Evolutionary conservation across 768 basidiomycete species (phyloP), one percentile per base, ranked within the genome.

Genomic region (Macrolepiota dolichaula): DNA sequence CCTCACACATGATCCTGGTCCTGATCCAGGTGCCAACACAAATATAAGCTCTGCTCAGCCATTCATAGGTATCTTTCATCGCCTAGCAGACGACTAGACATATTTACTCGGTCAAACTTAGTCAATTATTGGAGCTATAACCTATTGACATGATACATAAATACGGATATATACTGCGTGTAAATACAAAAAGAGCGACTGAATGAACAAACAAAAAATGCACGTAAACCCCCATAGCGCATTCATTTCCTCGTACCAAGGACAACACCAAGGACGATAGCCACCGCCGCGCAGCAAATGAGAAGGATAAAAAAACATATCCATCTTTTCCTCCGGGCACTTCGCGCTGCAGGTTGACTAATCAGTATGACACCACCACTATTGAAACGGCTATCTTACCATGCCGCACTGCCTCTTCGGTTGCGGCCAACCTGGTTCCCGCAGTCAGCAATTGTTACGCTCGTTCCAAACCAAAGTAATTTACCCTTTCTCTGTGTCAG

Each of bases 261-360:
- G 6, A 73, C 74, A 24, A 88, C 73, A 24, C 79, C 87, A 51
- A 89, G 77, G 44, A 84, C 82, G 56, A 87, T 72, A 0, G 77
- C 91, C 51, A 91, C 72, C 63, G 89, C 78, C 55, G 76, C 77
- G 56, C 82, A 63, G 62, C 89, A 73, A 58, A 85, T 62, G 27
- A 93, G 62, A 56, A 80, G 71, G 53, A 91, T 77, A 67, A 81
- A 75, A 72, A 94, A 93, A 73, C 91, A 95, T 75, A 90, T 90
- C 90, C 90, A 92, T 62, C 92, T 86, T 75, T 88, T 92, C 69
- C 84, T 86, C 61, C 94, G 84, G 9, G 91, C 91, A 25, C 79
- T 73, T 12, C 86, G 79, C 0, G 68, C 69, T 67, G 60, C 56
- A 42, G 9, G 51, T 37, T 22, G 55, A 62, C 35, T 38, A 27